A percentile compares a stretch with the other conserved stretches of the same genome.
Conservation (phyloP, 495 filamentous ascomycete species). For the Penicillium crystallinum region DNA sequence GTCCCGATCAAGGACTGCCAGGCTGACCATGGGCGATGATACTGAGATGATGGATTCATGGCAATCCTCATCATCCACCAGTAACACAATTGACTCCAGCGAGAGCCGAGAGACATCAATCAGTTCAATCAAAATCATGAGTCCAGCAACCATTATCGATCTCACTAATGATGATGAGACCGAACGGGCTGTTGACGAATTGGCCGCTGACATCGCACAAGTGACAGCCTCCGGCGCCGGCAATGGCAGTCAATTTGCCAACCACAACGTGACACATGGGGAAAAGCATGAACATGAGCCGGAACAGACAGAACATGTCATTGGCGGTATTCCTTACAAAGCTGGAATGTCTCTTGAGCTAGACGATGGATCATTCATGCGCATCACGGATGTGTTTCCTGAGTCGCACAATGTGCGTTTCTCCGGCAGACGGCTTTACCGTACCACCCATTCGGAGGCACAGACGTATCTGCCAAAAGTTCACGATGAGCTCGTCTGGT, state of each 20-base stretch:
- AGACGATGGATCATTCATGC: conserved; percentile 10
- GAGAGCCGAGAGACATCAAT: not conserved
- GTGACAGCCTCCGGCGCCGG: not conserved
- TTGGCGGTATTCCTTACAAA: not conserved
- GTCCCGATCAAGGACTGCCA: not conserved
- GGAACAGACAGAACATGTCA: too few relatives aligned
- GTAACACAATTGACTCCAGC: not conserved
- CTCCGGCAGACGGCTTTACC: conserved; percentile 4
- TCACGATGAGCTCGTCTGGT: conserved; percentile 8
- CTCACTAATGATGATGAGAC: not conserved
- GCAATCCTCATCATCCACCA: too few relatives aligned
- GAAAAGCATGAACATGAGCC: too few relatives aligned
- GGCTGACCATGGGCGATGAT: not conserved
- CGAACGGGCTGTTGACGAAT: not conserved
- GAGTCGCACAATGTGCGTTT: not conserved
- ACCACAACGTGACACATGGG: not conserved
- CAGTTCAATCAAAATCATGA: not conserved
- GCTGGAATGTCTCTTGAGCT: conserved; percentile 13
- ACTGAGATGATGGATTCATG: not conserved
- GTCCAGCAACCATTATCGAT: not conserved
- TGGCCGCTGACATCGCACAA: not conserved
- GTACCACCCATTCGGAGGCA: not conserved
- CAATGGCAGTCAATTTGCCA: not conserved
- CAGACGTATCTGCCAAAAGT: conserved; percentile 3
- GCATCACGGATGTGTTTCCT: conserved; percentile 4